Evolutionary conservation across 805 yeast genomes (phyloP).

Genomic region (Yarrowia yakushimensis): DNA sequence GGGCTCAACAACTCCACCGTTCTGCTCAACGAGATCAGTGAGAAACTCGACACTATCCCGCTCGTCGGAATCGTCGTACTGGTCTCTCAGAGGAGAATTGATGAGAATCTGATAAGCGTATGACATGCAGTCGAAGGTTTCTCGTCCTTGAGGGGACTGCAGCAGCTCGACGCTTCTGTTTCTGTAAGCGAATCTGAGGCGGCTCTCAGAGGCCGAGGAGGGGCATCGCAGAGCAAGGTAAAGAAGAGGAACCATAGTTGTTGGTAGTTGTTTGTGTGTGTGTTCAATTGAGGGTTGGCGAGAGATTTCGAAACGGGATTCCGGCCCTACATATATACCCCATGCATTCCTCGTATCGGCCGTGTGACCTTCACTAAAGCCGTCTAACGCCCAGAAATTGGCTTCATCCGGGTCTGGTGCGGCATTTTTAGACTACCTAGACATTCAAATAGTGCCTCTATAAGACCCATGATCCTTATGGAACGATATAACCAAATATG

Average conservation of each 20-base stretch:
- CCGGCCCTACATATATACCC: background rate
- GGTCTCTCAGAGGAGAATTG: background rate
- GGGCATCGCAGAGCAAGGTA: constrained; percentile 16
- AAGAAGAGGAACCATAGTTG: constrained; percentile 6
- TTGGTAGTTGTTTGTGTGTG: background rate
- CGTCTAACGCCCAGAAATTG: background rate
- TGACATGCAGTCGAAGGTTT: constrained; percentile 16
- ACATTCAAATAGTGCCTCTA: background rate
- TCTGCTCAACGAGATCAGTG: constrained; percentile 13
- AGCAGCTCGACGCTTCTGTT: constrained; percentile 15
- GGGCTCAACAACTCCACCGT: constrained; percentile 10
- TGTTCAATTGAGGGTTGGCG: background rate
- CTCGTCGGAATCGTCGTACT: constrained; percentile 6
- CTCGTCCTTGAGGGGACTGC: constrained; percentile 2
- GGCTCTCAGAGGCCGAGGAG: background rate
- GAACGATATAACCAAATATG: background rate
- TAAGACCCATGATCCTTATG: constrained; percentile 2
- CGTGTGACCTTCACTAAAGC: constrained; percentile 10
- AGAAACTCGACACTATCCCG: constrained; percentile 1
- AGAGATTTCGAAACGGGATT: background rate
- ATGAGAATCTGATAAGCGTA: constrained; percentile 13
- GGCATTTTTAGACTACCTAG: background rate
- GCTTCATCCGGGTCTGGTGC: background rate
- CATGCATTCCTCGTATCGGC: background rate
- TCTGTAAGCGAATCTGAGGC: constrained; percentile 12